Evolutionary conservation across 768 basidiomycete genomes (phyloP).

Genomic region (Lepiota brunneoincarnata): DNA sequence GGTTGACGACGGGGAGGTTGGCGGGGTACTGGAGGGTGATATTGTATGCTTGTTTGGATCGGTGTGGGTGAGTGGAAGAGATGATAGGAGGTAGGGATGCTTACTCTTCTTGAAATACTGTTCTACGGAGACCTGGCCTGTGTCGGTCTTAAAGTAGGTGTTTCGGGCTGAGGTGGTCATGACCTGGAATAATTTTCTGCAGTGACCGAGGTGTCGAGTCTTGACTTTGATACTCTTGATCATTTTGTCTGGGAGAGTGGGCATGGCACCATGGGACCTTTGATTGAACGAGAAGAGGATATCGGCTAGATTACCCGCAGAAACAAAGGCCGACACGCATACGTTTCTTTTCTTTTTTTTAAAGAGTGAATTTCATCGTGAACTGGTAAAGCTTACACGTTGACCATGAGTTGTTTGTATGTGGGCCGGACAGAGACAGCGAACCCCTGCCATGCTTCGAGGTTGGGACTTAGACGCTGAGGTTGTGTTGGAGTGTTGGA

Average conservation of each 20-base stretch:
- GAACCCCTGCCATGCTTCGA: slow-evolving; percentile 41
- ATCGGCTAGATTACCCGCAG: slow-evolving; percentile 57
- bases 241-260: slow-evolving; percentile 42
- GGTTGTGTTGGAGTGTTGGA: slow-evolving; percentile 30
- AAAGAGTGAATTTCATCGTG: not conserved
- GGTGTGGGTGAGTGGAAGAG: not conserved
- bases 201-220: slow-evolving; percentile 53
- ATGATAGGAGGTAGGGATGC: slow-evolving; percentile 11
- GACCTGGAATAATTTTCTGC: slow-evolving; percentile 31
- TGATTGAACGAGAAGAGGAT: slow-evolving; percentile 45
- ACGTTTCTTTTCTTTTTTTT: slow-evolving; percentile 33
- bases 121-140: slow-evolving; percentile 52
- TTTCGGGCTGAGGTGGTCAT: slow-evolving; percentile 18
- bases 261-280: slow-evolving; percentile 38
- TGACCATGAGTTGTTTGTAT: slow-evolving; percentile 46
- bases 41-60: slow-evolving; percentile 49
- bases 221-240: slow-evolving; percentile 53
- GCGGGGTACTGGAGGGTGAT: slow-evolving; percentile 42
- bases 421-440: slow-evolving; percentile 45
- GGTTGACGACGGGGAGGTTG: slow-evolving; percentile 47
- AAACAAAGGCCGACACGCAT: slow-evolving; percentile 53
- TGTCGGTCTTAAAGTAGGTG: slow-evolving; percentile 22
- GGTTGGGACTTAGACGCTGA: slow-evolving; percentile 22
- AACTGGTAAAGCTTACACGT: slow-evolving; percentile 32
- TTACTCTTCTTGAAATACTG: slow-evolving; percentile 59